These are phyloP conservation scores for Daldinia bambusicola DNA, from an alignment of 495 filamentous ascomycete species.

Conservation along the genomic window DNA sequence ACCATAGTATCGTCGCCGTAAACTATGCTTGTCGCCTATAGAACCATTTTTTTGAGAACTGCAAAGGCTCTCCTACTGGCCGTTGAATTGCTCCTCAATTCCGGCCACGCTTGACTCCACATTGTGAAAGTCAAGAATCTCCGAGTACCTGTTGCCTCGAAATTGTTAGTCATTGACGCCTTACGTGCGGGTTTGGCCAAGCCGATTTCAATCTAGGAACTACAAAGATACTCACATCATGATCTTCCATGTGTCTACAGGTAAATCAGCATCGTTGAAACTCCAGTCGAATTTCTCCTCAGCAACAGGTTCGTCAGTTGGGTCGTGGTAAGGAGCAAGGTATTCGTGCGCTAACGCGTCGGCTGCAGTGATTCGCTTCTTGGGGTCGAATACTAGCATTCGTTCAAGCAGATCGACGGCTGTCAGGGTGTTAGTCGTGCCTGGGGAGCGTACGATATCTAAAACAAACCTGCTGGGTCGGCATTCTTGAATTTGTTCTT, in stretches of 20 bases:
- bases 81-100: slow-evolving; percentile 54
- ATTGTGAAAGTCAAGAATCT: slow-evolving; percentile 99
- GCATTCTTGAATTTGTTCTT: slow-evolving; percentile 96
- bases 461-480: slow-evolving; percentile 81
- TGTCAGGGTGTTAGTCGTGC: slow-evolving; percentile 49
- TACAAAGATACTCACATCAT: slow-evolving; percentile 81
- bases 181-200: background rate
- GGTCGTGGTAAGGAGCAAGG: slow-evolving; percentile 95
- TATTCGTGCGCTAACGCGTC: slow-evolving; percentile 91
- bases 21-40: slow-evolving; percentile 35
- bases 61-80: slow-evolving; percentile 46
- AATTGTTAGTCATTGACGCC: slow-evolving; percentile 40
- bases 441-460: background rate
- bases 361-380: slow-evolving; percentile 85
- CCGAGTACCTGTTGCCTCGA: slow-evolving; percentile 82
- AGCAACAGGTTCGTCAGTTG: slow-evolving; percentile 92
- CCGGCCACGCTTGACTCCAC: slow-evolving; percentile 68
- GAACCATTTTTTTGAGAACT: slow-evolving; percentile 32
- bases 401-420: slow-evolving; percentile 93
- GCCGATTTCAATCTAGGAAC: slow-evolving; percentile 36
- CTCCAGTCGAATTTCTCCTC: slow-evolving; percentile 99
- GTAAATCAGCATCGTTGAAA: slow-evolving; percentile 98
- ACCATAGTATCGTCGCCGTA: slow-evolving; percentile 41
- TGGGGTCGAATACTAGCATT: slow-evolving; percentile 98
- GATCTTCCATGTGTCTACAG: slow-evolving; percentile 99